phyloP scores from a whole-genome alignment of 495 filamentous ascomycete species.

The Xylaria grammica region DNA sequence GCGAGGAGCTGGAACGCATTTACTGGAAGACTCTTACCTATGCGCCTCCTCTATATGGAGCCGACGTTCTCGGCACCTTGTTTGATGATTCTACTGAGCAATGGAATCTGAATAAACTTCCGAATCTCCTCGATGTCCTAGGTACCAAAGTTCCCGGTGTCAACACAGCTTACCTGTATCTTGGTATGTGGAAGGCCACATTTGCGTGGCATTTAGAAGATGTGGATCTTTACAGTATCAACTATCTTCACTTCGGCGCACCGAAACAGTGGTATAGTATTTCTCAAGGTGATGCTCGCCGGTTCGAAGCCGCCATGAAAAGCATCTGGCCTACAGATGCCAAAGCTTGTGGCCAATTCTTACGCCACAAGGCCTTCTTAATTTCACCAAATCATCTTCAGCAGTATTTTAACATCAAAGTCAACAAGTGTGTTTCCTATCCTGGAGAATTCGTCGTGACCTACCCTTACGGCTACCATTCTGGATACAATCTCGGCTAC shows the following conservation, averaged over 20 bases:
- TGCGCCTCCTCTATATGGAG: conserved; percentile 92
- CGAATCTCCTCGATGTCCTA: conserved; percentile 90
- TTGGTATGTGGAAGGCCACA: conserved; percentile 99
- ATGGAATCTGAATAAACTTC: conserved; percentile 95
- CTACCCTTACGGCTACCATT: conserved; percentile 98
- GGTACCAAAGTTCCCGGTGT: conserved; percentile 96
- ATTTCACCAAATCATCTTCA: conserved; percentile 89
- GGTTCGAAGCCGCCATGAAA: conserved; percentile 95
- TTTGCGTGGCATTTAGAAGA: conserved; percentile 99
- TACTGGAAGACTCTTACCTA: conserved; percentile 98
- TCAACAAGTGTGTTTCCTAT: conserved; percentile 94
- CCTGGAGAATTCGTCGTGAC: conserved; percentile 99
- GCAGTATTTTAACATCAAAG: conserved; percentile 87
- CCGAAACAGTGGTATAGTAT: conserved; percentile 99
- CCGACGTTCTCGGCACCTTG: conserved; percentile 95
- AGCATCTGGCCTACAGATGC: conserved; percentile 93
- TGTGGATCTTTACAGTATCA: conserved; percentile 98
- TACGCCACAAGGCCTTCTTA: conserved; percentile 97
- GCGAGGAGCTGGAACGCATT: conserved; percentile 87
- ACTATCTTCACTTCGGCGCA: conserved; percentile 98
- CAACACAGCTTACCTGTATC: conserved; percentile 97
- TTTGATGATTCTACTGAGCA: conserved; percentile 83
- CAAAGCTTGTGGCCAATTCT: conserved; percentile 96
- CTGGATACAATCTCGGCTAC: conserved; percentile 96
- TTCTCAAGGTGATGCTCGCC: conserved; percentile 90